phyloP scores from a whole-genome alignment of 306 rosid species.

The Adenanthera pavonina region DNA sequence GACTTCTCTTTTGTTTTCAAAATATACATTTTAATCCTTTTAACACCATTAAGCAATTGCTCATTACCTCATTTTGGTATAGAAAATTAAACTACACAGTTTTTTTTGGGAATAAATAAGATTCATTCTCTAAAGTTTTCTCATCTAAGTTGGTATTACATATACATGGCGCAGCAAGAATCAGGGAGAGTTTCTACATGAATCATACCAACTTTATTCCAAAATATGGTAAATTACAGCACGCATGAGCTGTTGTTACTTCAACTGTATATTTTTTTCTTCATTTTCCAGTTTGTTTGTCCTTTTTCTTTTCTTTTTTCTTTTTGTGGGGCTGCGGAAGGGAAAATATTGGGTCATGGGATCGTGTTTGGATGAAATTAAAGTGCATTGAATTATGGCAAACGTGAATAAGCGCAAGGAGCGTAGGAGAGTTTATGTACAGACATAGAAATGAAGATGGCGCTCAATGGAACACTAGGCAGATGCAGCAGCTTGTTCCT shows the following conservation, averaged over 20 bases:
- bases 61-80: not conserved
- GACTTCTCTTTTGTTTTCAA: too few species aligned
- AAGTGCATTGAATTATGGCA: constrained; percentile 12
- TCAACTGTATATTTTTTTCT: not conserved
- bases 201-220: not conserved
- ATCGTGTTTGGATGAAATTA: not conserved
- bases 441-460: constrained; percentile 1
- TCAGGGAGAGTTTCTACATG: not conserved
- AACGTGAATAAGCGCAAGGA: constrained; percentile 23
- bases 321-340: not conserved
- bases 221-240: constrained; percentile 11
- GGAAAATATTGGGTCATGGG: not conserved
- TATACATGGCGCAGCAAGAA: not conserved
- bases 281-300: not conserved
- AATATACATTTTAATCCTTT: too few species aligned
- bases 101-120: not conserved
- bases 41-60: not conserved
- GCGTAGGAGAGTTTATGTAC: constrained; percentile 10
- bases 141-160: not conserved
- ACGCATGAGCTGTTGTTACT: not conserved
- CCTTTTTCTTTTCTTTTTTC: too few species aligned
- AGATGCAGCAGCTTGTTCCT: constrained; percentile 92
- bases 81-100: not conserved
- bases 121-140: not conserved
- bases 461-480: constrained; percentile 57